Base-by-base conservation (phyloP, 1,284 basidiomycete genomes). In the Pholiota adiposa region DNA sequence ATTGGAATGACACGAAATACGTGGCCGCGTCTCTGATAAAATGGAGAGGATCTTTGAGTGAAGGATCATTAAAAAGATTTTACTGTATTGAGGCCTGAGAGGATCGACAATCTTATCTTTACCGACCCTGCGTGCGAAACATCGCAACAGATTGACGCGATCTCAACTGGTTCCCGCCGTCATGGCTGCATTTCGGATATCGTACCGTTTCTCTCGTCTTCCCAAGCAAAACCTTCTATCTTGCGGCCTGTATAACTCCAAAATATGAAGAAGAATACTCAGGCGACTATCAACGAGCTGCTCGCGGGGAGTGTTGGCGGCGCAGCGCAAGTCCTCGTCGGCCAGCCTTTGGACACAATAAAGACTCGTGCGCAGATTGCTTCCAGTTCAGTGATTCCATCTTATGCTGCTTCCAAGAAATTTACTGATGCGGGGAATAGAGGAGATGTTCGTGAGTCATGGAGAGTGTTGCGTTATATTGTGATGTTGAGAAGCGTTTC, bases 341-440 rank as follows among this genome's bases (percentile, higher is more conserved):
- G 94, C 2, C 94, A 95, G 68, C 92, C 91, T 3, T 78, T 95
- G 23, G 94, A 97, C 73, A 96, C 94, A 0, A 77, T 97, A 72
- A 96, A 96, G 79, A 91, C 89, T 21, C 81, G 89, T 53, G 89
- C 90, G 18, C 89, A 92, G 72, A 86, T 87, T 67, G 88, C 89
- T 34, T 88, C 90, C n/a, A 86, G 90, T 91, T 63, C 64, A 75
- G 60, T 61, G 51, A 38, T 46, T 48, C 41, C 55, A 2, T 8
- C 33, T 23, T 27, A 9, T 18, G 19, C 52, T 16, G 7, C 33
- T 41, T 18, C 23, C 21, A 52, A 19, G 59, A 25, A 61, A 29
- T 58, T 63, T 27, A 19, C 46, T 49, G 54, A 57, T 64, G 46
- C 14, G 40, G 0, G 50, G 48, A 25, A 29, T 61, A 93, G 90